Base-by-base conservation (phyloP, 805 yeast genomes). In the Nakazawaea laoshanensis region DNA sequence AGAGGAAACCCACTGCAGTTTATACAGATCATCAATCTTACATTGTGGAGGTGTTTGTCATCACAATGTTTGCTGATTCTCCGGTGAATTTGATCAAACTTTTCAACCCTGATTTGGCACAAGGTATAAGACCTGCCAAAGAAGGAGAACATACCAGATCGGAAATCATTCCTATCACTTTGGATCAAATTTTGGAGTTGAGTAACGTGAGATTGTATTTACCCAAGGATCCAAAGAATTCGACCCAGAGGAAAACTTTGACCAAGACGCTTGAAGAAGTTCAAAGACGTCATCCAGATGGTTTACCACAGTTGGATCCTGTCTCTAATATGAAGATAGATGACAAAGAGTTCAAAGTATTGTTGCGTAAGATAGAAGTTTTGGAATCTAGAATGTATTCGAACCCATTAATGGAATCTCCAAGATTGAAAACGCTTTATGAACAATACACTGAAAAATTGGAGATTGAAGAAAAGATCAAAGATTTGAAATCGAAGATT, bases 251-350 rank as follows among this genome's bases (percentile, higher is more conserved):
- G 63, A 78, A 60, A 64, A 74, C 59, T 50, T 75, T 49, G 65
- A 77, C 50, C 26, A 84, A 84, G 51, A 79, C 94, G 6, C 61
- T 92, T 48, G 67, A 65, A 33, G 96, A 92, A 54, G 86, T 87
- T 40, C 70, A 75, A 21, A 74, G 79, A 45, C 75, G 94, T 57
- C 79, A 87, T 49, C 87, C 94, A 8, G 92, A 85, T 51, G 96
- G 95, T 1, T 65, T 92, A 22, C 96, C 97, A n/a, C 51, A 76
- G 28, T 67, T 92, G 55, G 95, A 92, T 55, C 97, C 98, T 4
- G 64, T 92, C 24, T 79, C 76, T 40, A 85, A 82, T 51, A 92
- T 92, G 98, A 84, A 87, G 50, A 89, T 92, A 45, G 80, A 75
- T 29, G 95, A 85, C 50, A 71, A 70, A 4, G 84, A 83, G 13